Evolutionary conservation across 176 grass and related monocot species (phyloP).

Genomic region (sorghum (Sorghum bicolor)): Sorghum_bicolor_NCBIv3 NC_012879.2:59376501-59377000

Average conservation of each 20-base stretch:
- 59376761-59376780: neutral
- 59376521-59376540: conserved; percentile 12
- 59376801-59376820: conserved; percentile 14
- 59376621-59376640: conserved; percentile 94
- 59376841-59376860: conserved; percentile 18
- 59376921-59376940: neutral
- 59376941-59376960: conserved; percentile 4
- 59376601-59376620: conserved; percentile 73
- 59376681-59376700: conserved; percentile 50
- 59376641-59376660: conserved; percentile 97
- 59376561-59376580: conserved; percentile 88
- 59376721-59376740: neutral
- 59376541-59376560: conserved; percentile 57
- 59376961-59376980: neutral
- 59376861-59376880: neutral
- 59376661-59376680: conserved; percentile 80
- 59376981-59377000: conserved; percentile 61
- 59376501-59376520: conserved; percentile 5
- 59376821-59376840: neutral
- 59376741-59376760: neutral
- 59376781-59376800: neutral
- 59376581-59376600: conserved; percentile 86
- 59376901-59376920: neutral
- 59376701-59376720: conserved; percentile 27
- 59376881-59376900: neutral